Base-by-base conservation (phyloP, 345 rosid genomes). In the Moricandia arvensis region DNA sequence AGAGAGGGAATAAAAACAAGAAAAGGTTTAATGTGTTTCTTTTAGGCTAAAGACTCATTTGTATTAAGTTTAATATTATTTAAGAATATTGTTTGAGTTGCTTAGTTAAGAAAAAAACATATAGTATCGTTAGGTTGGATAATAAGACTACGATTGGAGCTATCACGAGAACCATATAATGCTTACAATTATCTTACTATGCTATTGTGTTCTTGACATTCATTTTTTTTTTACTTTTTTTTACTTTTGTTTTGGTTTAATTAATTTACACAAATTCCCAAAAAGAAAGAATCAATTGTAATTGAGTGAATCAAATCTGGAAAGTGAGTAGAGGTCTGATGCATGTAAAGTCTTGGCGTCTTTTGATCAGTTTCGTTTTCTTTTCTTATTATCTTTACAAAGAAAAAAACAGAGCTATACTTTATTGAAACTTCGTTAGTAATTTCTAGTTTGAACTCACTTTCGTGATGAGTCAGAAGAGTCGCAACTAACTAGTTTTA, bases 101-200 rank as follows among this genome's bases (percentile, higher is more conserved):
- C 10, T 54, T 58, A 3, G 38, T 66, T 33, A 5, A 59, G 47
- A 11, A n/a, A 31, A 12, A 15, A 47, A 24, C n/a, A 67, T 0
- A 59, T 15, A 68, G 73, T 75, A 75, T 73, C 1, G 68, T 47
- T 4, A 18, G 54, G 53, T 34, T 26, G 45, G 79, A 68, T 75
- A 75, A 68, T 68, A 75, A 49, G 73, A 75, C 45, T 16, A 75
- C 43, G 73, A 75, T 51, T 51, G 74, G 68, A 68, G 74, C 34
- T 75, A 12, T 24, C 24, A 3, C 5, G 24, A 75, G 69, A 75
- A 53, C 74, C 79, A 62, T 76, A 62, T 37, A 69, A 37, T 15
- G 35, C 68, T 6, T 29, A 49, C 21, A 15, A 15, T 4, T 68
- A 26, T 53, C 54, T 41, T 53, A 37, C 55, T 4, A 4, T 26